Evolutionary conservation across 2,329 filamentous ascomycete species (phyloP).

Genomic region (Leptodontidium sp.): DNA sequence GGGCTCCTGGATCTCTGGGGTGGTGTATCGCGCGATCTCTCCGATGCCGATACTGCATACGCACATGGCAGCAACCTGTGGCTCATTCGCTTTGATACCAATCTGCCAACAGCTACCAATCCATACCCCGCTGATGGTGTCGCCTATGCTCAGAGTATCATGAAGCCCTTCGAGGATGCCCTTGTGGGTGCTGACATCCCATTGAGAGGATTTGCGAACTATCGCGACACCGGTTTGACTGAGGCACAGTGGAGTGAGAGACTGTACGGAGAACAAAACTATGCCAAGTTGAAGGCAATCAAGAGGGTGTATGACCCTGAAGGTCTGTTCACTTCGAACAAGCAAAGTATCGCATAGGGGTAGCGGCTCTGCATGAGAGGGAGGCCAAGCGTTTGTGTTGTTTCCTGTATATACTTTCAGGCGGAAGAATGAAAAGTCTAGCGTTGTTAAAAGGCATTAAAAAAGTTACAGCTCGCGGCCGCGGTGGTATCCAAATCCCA

Average conservation of each 20-base stretch:
- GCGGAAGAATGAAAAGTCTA: neutral
- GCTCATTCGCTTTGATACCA: conserved; percentile 31
- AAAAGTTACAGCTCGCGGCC: too few species aligned
- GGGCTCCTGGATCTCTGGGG: conserved; percentile 33
- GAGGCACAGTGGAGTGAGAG: conserved; percentile 29
- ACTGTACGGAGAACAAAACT: conserved; percentile 31
- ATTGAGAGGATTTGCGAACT: conserved; percentile 32
- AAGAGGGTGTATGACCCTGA: conserved; percentile 29
- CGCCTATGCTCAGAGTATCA: conserved; percentile 26
- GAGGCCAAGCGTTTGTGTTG: neutral
- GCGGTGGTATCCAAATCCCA: too few species aligned
- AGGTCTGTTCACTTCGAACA: conserved; percentile 31
- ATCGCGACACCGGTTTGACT: conserved; percentile 27
- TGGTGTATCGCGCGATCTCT: conserved; percentile 21
- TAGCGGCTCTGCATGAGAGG: neutral
- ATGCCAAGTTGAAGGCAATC: conserved; percentile 25
- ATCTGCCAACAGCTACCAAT: neutral
- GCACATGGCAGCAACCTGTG: conserved; percentile 31
- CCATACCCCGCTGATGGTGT: conserved; percentile 24
- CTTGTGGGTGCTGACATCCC: conserved; percentile 19
- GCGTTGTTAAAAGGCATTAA: too few species aligned
- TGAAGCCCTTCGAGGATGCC: conserved; percentile 28
- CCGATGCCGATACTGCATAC: conserved; percentile 23
- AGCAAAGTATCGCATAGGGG: conserved; percentile 29
- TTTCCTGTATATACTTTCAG: neutral